phyloP scores from a whole-genome alignment of 164 flowering plant genomes.

The Annona squamosa region DNA sequence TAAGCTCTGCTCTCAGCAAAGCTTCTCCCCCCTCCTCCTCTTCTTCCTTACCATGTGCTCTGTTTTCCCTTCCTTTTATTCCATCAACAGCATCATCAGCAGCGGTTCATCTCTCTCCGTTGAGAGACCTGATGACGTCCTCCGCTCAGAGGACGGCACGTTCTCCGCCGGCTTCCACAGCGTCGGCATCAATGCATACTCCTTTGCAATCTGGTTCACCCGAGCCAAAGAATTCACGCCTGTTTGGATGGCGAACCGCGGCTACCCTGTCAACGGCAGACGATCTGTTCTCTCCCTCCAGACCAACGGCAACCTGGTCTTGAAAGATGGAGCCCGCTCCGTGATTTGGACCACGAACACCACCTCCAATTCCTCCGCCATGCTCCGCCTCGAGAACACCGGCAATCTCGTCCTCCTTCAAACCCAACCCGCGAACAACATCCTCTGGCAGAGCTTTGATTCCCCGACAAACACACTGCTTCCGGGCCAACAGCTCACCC shows the following conservation, averaged over 20 bases:
- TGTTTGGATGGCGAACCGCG: constrained; percentile 25
- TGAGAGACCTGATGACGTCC: constrained; percentile 10
- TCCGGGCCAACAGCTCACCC: constrained; percentile 26
- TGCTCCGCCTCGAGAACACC: constrained; percentile 11
- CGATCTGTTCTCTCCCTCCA: background rate
- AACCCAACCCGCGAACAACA: background rate
- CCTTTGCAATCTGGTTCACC: constrained; percentile 21
- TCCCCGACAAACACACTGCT: constrained; percentile 40
- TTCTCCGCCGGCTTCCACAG: constrained; percentile 17
- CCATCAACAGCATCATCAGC: background rate
- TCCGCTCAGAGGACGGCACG: constrained; percentile 11
- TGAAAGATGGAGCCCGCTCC: constrained; percentile 8
- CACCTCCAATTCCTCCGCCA: background rate
- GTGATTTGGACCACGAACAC: constrained; percentile 18
- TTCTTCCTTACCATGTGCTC: background rate
- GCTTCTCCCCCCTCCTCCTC: background rate
- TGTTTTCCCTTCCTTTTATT: background rate
- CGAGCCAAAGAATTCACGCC: constrained; percentile 1
- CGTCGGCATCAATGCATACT: constrained; percentile 16
- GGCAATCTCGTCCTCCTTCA: constrained; percentile 32
- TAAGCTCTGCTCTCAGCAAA: background rate
- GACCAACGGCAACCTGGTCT: constrained; percentile 10
- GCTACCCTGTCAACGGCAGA: constrained; percentile 18
- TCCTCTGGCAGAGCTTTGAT: constrained; percentile 35
- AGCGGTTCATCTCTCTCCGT: constrained; percentile 15